Percentiles rank a stretch among this genome's conserved stretches.
These are phyloP conservation scores for Acanthochlamys bracteata DNA, from an alignment of 106 monocot species.

Conservation along the genomic window DNA sequence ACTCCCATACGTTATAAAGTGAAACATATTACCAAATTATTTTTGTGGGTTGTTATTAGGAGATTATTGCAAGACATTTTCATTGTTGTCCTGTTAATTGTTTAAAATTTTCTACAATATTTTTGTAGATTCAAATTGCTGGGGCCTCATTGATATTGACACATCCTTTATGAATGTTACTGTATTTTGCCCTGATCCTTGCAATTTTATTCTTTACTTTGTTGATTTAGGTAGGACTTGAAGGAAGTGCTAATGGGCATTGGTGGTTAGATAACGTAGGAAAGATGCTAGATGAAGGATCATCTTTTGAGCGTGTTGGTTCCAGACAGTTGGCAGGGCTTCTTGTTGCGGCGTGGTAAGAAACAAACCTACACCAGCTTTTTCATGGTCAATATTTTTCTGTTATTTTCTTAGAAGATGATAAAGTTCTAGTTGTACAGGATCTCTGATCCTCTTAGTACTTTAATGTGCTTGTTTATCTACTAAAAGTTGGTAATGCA, in stretches of 20 bases:
- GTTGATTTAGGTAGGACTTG: slow-evolving; percentile 59
- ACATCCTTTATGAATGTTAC: background rate
- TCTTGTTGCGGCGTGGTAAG: slow-evolving; percentile 52
- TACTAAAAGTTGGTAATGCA: background rate
- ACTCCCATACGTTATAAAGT: no score
- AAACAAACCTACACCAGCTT: background rate
- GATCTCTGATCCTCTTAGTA: background rate
- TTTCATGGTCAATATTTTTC: background rate
- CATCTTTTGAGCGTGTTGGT: slow-evolving; percentile 53
- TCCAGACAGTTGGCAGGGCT: slow-evolving; percentile 65
- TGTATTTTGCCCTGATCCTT: background rate
- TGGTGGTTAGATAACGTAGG: slow-evolving; percentile 60
- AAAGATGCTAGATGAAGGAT: slow-evolving; percentile 56
- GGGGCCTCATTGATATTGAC: background rate
- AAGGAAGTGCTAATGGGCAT: slow-evolving; percentile 61
- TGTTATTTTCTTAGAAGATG: background rate
- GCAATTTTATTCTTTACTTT: background rate
- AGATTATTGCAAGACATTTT: no score
- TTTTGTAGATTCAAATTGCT: no score
- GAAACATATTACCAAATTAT: no score
- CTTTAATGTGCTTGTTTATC: background rate
- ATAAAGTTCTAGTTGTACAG: no score
- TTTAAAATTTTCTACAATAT: no score
- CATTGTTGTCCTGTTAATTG: no score
- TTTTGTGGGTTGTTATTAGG: no score